Evolutionary conservation across 768 basidiomycete species (phyloP).

Genomic region (Pleurotus citrinopileatus): DNA sequence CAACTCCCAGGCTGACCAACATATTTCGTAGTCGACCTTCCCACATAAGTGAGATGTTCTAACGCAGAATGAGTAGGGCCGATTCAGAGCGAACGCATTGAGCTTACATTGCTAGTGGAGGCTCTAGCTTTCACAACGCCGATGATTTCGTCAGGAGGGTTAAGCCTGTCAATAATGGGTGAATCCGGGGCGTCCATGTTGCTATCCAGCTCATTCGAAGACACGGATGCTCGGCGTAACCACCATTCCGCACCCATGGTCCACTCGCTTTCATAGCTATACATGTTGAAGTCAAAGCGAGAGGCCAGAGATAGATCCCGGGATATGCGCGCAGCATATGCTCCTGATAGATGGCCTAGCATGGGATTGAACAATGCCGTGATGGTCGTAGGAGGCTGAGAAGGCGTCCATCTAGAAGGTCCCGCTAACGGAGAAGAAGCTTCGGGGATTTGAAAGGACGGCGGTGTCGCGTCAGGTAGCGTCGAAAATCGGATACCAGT

Average conservation of each 20-base stretch:
- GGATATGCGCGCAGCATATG: slow-evolving; percentile 87
- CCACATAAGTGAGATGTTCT: slow-evolving; percentile 93
- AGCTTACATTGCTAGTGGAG: slow-evolving; percentile 83
- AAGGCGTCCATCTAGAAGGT: slow-evolving; percentile 31
- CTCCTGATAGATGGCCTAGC: slow-evolving; percentile 89
- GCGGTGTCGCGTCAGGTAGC: slow-evolving; percentile 72
- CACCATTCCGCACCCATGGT: slow-evolving; percentile 96
- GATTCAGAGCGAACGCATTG: not conserved
- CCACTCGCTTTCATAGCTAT: slow-evolving; percentile 97
- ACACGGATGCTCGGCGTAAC: slow-evolving; percentile 59
- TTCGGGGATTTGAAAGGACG: slow-evolving; percentile 52
- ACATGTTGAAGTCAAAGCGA: slow-evolving; percentile 94
- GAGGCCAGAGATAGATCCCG: slow-evolving; percentile 83
- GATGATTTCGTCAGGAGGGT: slow-evolving; percentile 43
- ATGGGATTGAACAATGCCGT: slow-evolving; percentile 96
- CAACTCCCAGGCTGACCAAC: slow-evolving; percentile 84
- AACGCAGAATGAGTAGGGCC: not conserved
- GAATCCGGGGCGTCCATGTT: slow-evolving; percentile 11
- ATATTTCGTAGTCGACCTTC: slow-evolving; percentile 89
- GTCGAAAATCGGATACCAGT: slow-evolving; percentile 95
- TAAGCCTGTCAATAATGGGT: slow-evolving; percentile 13
- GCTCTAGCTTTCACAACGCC: slow-evolving; percentile 90
- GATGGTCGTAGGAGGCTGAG: slow-evolving; percentile 91
- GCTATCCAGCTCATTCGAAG: slow-evolving; percentile 17
- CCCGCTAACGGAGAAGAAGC: slow-evolving; percentile 34